Evolutionary conservation across 345 rosid genomes (phyloP), one percentile per base, ranked within the genome.

Genomic region (Kandelia obovata): DNA sequence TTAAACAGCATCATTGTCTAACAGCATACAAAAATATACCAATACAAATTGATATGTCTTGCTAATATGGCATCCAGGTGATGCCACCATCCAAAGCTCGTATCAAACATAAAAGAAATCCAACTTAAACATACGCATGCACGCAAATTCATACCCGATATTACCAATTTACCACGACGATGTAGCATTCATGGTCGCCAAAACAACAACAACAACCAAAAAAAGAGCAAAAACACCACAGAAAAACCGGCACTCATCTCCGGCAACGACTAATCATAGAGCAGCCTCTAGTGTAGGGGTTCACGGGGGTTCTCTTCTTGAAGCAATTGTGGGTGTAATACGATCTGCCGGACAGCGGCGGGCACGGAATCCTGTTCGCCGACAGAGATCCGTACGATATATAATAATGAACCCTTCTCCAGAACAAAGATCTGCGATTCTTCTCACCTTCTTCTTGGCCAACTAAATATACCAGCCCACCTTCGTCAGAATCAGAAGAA

Each of bases 321-420:
- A 76, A 91, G 68, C 97, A 95, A 79, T 91, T 86, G 64, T 82
- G 92, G 51, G 96, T 88, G 64, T 94, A 94, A 69, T 91, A 94
- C 11, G 98, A 91, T 82, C 98, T 87, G 32, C 98, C 97, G 11
- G 97, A 91, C 25, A 96, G 83, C 0, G 99, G 89, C 7, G 99
- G 99, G 69, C 99, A 95, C 1, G 96, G 97, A 30, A 95, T 71
- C 53, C 96, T 68, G 73, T 91, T 83, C 4, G 97, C 99, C 25
- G 97, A 73, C 19, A 95, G 77, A 61, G 97, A 96, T 16, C 96
- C 96, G 66, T 95, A 91, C 62, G 99, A 95, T 10, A 94, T 94
- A 84, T 88, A 94, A 71, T 86, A 91, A 28, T 47, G 83, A 82
- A 49, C 55, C 53, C 87, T 66, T 61, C 74, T 68, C 96, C 97